Evolutionary conservation across 139 green algal species (phyloP).

Genomic region (Pycnococcus provasolii): DNA sequence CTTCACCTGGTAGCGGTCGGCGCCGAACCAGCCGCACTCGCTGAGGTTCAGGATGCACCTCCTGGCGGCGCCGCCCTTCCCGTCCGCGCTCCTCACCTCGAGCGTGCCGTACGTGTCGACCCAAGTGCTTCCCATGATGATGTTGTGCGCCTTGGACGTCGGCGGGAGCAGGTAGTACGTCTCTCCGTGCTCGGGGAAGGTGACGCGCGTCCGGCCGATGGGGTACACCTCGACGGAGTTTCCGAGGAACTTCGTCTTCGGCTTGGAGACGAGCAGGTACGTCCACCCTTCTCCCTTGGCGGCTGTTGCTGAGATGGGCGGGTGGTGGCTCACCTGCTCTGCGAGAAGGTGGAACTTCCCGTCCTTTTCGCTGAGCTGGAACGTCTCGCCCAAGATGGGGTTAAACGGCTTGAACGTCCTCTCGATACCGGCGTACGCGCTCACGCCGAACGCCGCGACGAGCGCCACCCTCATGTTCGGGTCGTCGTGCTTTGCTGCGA

Average conservation of each 20-base stretch:
- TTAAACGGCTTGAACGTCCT: conserved; percentile 98
- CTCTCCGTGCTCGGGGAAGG: conserved; percentile 59
- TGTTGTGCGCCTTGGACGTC: conserved; percentile 80
- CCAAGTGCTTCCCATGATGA: conserved; percentile 86
- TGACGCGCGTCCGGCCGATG: conserved; percentile 69
- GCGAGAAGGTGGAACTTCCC: conserved; percentile 64
- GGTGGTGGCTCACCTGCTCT: conserved; percentile 91
- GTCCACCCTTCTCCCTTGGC: conserved; percentile 70
- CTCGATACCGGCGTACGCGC: conserved; percentile 71
- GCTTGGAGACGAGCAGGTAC: conserved; percentile 88
- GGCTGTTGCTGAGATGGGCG: conserved; percentile 76
- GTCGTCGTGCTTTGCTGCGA: conserved; percentile 44
- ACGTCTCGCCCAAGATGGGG: conserved; percentile 95
- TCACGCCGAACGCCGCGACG: conserved; percentile 77
- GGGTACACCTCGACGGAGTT: conserved; percentile 83
- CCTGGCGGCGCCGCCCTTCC: conserved; percentile 46
- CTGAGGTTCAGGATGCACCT: conserved; percentile 66
- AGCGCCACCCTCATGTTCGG: conserved; percentile 48
- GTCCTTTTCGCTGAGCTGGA: conserved; percentile 59
- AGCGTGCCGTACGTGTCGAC: conserved; percentile 79
- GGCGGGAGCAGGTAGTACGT: conserved; percentile 70
- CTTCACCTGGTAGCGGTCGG: conserved; percentile 7
- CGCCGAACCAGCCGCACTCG: conserved; percentile 3
- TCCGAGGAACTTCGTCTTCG: conserved; percentile 91
- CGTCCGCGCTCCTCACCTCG: conserved; percentile 51